Evolutionary conservation across 306 rosid genomes (phyloP), one percentile per base, ranked within the genome.

Genomic region (Begonia loranthoides): DNA sequence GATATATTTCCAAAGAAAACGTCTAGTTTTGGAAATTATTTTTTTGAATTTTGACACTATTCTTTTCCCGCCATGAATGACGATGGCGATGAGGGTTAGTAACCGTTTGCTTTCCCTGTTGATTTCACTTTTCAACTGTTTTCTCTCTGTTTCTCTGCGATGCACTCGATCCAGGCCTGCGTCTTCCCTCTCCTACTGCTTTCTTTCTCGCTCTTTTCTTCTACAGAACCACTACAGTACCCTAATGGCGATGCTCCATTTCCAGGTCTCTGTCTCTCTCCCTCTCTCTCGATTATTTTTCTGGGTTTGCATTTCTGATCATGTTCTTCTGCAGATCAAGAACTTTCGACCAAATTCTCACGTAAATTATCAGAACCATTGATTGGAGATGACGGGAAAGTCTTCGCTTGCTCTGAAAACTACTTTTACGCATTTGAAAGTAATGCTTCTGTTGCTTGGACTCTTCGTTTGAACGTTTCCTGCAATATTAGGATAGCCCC

Each of bases 401-500:
- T 52, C 15, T 52, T 13, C 7, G 41, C 44, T 22, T 52, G 56
- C 36, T 52, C 44, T 52, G 56, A 21, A 15, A 24, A 24, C 13
- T 33, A 52, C 19, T 52, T 52, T 13, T 52, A 52, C 36, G 56
- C 56, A 12, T 52, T 52, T 33, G 56, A 52, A 52, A 52, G 56
- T 13, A 52, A 52, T 52, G 56, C 41, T 2, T 28, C 56, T 4
- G 16, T 52, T 13, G 40, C 56, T 4, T 52, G 56, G 56, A 52
- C 15, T 13, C 12, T 80, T 45, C 81, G 63, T 68, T 14, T 80
- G 43, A 77, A 81, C 45, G 62, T 72, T 45, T 74, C 72, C 22
- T 81, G 94, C 63, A 64, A 63, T 40, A 12, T 58, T 47, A 71
- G 57, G 14, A 16, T 67, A 17, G 54, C 83, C 17, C 88, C 94